phyloP scores from a whole-genome alignment of 2,329 filamentous ascomycete genomes.

The Thermoascus crustaceus region DNA sequence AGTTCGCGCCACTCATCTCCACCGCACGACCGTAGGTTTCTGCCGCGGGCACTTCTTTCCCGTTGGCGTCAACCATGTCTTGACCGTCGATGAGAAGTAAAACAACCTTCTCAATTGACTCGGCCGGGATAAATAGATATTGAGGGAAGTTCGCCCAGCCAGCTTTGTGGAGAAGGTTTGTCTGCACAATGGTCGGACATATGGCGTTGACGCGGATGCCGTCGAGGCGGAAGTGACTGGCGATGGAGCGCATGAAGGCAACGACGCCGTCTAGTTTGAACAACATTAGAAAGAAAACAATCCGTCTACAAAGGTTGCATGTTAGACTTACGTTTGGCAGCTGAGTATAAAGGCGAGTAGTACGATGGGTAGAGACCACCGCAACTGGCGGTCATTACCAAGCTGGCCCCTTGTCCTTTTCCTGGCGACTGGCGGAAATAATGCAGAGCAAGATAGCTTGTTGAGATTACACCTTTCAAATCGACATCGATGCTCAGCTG shows the following conservation, averaged over 20 bases:
- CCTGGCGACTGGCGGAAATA: conserved; percentile 28
- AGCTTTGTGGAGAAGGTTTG: conserved; percentile 23
- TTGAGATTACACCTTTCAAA: conserved; percentile 35
- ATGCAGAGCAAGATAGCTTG: conserved; percentile 33
- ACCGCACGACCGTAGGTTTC: conserved; percentile 18
- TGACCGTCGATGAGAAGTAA: conserved; percentile 4
- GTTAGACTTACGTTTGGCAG: conserved; percentile 25
- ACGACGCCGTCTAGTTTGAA: conserved; percentile 24
- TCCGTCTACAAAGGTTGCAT: neutral
- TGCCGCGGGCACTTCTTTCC: conserved; percentile 7
- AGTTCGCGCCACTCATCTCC: conserved; percentile 15
- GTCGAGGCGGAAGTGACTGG: conserved; percentile 24
- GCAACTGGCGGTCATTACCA: conserved; percentile 32
- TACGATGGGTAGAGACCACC: conserved; percentile 31
- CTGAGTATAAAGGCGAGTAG: conserved; percentile 30
- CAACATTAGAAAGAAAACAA: neutral
- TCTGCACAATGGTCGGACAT: conserved; percentile 23
- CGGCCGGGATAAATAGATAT: conserved; percentile 7
- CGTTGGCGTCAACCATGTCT: conserved; percentile 11
- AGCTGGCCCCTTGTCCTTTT: conserved; percentile 15
- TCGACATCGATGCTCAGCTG: conserved; percentile 35
- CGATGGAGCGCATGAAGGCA: conserved; percentile 33
- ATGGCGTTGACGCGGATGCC: conserved; percentile 33
- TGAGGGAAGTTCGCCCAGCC: conserved; percentile 27
- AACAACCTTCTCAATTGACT: conserved; percentile 5